Evolutionary conservation across 768 basidiomycete genomes (phyloP), one percentile per base, ranked within the genome.

Genomic region (Paxillus involutus): DNA sequence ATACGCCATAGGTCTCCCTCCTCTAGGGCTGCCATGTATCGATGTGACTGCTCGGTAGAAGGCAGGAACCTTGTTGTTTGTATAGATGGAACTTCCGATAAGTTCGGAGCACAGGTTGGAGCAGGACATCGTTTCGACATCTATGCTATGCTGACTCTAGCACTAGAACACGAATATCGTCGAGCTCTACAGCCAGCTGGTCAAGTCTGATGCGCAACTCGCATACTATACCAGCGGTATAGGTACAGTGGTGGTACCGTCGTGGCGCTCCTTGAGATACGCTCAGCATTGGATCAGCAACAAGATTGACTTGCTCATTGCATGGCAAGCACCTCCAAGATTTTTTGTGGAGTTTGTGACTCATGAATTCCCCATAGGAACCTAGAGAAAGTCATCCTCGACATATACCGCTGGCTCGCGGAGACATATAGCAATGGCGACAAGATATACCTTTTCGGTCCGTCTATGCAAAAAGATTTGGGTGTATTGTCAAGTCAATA

Each of bases 211-310:
- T 0, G 44, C 37, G 1, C 71, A 72, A 44, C 56, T 65, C 32
- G 68, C 71, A 3, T 72, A 70, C 49, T 72, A 72, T 47, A 68
- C 65, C 42, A 71, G 71, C 42, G 71, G 71, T 4, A 61, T 72
- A 13, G 71, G 71, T 9, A 72, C 71, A 1, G 65, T 61, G 26
- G 69, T 61, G 0, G 55, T 47, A 26, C 64, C 61, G 0, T 19
- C 49, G 4, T 44, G 53, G 50, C 49, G 48, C 21, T 54, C 49
- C 29, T 48, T 51, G 26, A 55, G 44, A 36, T 71, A 61, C 44
- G 53, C 43, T 37, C 53, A 57, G 19, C 66, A 68, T 49, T 55
- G 59, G 4, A 3, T 73, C 2, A 44, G 21, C 19, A 55, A 67
- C 46, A 58, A 37, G 21, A 57, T 72, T 17, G 71, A 72, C 42